A percentile compares a stretch with the other conserved stretches of the same genome.
phyloP scores from a whole-genome alignment of 2,329 filamentous ascomycete genomes.

The Xylaria arbuscula region DNA sequence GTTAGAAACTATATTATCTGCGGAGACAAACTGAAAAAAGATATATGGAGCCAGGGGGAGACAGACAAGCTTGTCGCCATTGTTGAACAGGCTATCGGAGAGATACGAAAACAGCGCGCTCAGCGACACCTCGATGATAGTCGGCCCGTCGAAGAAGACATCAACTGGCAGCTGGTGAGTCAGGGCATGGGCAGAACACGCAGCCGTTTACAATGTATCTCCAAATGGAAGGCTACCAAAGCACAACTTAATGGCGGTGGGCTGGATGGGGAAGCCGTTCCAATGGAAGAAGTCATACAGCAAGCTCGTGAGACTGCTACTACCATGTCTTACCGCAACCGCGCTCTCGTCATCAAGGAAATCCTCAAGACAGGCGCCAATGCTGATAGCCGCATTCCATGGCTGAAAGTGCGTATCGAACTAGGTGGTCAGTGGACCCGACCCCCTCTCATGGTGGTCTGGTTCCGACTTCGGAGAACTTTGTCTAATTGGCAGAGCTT shows the following conservation, averaged over 20 bases:
- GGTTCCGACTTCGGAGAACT: slow-evolving; percentile 45
- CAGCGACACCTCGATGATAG: slow-evolving; percentile 49
- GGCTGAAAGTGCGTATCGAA: slow-evolving; percentile 44
- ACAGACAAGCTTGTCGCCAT: slow-evolving; percentile 63
- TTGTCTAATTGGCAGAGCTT: slow-evolving; percentile 43
- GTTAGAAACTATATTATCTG: slow-evolving; percentile 75
- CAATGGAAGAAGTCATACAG: slow-evolving; percentile 43
- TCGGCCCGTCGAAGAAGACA: slow-evolving; percentile 61
- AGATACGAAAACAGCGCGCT: slow-evolving; percentile 56
- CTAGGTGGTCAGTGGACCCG: slow-evolving; percentile 41
- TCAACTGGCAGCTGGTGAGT: slow-evolving; percentile 75
- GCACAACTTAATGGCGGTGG: slow-evolving; percentile 39
- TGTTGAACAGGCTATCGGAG: slow-evolving; percentile 64
- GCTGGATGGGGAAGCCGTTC: slow-evolving; percentile 42
- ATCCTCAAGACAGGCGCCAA: slow-evolving; percentile 41
- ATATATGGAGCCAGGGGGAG: slow-evolving; percentile 71
- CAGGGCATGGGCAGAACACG: slow-evolving; percentile 70
- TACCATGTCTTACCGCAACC: slow-evolving; percentile 44
- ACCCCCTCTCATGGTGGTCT: slow-evolving; percentile 47
- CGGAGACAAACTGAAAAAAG: slow-evolving; percentile 62
- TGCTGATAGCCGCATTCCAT: slow-evolving; percentile 48
- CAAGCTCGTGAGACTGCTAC: slow-evolving; percentile 46
- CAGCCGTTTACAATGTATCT: slow-evolving; percentile 73
- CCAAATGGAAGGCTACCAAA: slow-evolving; percentile 70
- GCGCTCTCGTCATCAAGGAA: slow-evolving; percentile 44